Percentiles rank a stretch among this genome's conserved stretches.
phyloP scores from a whole-genome alignment of 108 stramenopile genomes.

The Cylindrotheca fusiformis region DNA sequence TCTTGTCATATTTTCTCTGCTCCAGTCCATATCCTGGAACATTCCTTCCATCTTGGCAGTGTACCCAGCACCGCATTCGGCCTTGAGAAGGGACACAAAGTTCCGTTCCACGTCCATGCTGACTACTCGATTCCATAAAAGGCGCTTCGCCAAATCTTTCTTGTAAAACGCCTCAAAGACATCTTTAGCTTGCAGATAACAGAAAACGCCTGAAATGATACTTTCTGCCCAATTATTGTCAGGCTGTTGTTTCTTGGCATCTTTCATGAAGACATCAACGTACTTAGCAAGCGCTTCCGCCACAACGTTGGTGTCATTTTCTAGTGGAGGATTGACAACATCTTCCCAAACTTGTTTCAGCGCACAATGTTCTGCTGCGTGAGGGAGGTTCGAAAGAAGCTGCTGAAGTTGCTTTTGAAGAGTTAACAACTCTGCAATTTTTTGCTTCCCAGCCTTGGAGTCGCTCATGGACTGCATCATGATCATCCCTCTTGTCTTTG shows the following conservation, averaged over 20 bases:
- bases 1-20: slow-evolving; percentile 83
- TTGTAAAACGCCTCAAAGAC: slow-evolving; percentile 98
- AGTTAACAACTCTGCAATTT: slow-evolving; percentile 52
- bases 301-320: slow-evolving; percentile 47
- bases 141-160: slow-evolving; percentile 90
- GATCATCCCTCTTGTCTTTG: slow-evolving; percentile 21
- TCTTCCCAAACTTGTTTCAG: slow-evolving; percentile 86
- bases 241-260: slow-evolving; percentile 47
- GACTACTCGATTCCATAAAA: slow-evolving; percentile 85
- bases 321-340: slow-evolving; percentile 62
- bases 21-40: slow-evolving; percentile 98
- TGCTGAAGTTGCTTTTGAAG: slow-evolving; percentile 59
- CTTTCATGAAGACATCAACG: slow-evolving; percentile 65
- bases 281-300: slow-evolving; percentile 92
- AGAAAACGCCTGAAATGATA: slow-evolving; percentile 80
- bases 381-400: slow-evolving; percentile 54
- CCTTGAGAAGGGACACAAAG: slow-evolving; percentile 92
- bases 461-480: slow-evolving; percentile 17
- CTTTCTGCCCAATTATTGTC: slow-evolving; percentile 32
- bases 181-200: slow-evolving; percentile 91
- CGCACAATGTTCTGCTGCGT: slow-evolving; percentile 62
- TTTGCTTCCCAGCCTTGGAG: slow-evolving; percentile 31
- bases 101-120: slow-evolving; percentile 87
- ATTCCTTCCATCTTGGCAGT: slow-evolving; percentile 99
- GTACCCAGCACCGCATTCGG: slow-evolving; percentile 96